phyloP scores from a whole-genome alignment of 1,284 basidiomycete genomes.

The Phellopilus nigrolimitatus region DNA sequence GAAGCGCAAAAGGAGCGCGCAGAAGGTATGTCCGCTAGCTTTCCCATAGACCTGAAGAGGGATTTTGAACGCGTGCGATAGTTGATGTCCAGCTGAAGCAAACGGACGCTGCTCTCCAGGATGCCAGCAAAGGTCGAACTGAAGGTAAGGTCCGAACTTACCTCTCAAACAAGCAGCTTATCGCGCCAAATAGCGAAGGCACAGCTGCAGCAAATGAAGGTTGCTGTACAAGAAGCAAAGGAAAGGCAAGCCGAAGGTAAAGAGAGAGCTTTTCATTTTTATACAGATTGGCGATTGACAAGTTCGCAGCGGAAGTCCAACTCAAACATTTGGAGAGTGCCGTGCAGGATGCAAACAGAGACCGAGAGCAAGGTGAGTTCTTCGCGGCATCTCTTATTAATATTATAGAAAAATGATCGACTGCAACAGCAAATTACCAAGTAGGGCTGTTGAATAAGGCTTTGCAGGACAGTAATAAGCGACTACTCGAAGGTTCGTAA shows the following conservation, averaged over 20 bases:
- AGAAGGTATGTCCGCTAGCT: background rate
- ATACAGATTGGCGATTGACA: too few species aligned
- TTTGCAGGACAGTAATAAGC: background rate
- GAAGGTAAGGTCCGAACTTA: background rate
- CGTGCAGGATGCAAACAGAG: too few species aligned
- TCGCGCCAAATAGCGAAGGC: background rate
- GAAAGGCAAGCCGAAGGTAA: background rate
- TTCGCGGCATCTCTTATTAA: too few species aligned
- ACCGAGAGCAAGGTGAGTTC: too few species aligned
- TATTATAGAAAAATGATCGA: background rate
- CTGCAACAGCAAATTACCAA: background rate
- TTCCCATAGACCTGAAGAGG: background rate
- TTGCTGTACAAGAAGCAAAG: background rate
- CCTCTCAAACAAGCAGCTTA: background rate
- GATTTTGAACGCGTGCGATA: too few species aligned
- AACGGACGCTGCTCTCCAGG: background rate
- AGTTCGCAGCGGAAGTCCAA: too few species aligned
- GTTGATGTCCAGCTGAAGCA: background rate
- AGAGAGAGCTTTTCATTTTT: too few species aligned
- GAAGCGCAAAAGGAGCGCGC: background rate
- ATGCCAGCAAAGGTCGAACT: background rate
- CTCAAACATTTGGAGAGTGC: too few species aligned
- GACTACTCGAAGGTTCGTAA: background rate
- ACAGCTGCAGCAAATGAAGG: background rate
- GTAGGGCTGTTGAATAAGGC: background rate